These are phyloP conservation scores for Fusarium stilboides DNA, from an alignment of 2,329 filamentous ascomycete species.

Conservation along the genomic window DNA sequence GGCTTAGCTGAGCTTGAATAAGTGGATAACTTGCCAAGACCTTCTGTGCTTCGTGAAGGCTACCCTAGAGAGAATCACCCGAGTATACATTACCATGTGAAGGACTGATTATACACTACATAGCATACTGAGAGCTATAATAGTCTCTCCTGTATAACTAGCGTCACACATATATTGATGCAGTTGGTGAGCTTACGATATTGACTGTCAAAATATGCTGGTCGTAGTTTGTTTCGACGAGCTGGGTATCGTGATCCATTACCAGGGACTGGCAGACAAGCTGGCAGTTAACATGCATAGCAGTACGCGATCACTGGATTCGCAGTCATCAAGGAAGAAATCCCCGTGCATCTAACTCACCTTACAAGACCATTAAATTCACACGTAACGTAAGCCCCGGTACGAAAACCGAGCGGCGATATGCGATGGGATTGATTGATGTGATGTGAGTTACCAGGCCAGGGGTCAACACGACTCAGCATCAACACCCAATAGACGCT, in stretches of 20 bases:
- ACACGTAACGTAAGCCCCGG: background rate
- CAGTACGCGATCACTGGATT: background rate
- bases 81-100: no score
- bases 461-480: constrained; percentile 26
- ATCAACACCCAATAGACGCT: constrained; percentile 10
- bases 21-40: no score
- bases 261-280: background rate
- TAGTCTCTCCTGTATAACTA: no score
- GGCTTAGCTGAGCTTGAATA: background rate
- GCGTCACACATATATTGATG: no score
- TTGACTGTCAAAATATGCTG: no score
- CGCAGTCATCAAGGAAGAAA: background rate
- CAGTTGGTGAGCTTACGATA: background rate
- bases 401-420: constrained; percentile 4
- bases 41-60: background rate
- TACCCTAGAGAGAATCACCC: constrained; percentile 9
- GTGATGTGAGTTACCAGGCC: constrained; percentile 9
- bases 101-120: no score
- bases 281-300: background rate
- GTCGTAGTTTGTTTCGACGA: background rate
- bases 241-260: background rate
- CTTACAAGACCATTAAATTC: background rate
- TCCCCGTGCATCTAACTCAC: background rate
- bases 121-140: no score
- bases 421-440: constrained; percentile 16